phyloP scores from a whole-genome alignment of 2,329 filamentous ascomycete species.

The Ophiocordyceps camponoti-leonardi region DNA sequence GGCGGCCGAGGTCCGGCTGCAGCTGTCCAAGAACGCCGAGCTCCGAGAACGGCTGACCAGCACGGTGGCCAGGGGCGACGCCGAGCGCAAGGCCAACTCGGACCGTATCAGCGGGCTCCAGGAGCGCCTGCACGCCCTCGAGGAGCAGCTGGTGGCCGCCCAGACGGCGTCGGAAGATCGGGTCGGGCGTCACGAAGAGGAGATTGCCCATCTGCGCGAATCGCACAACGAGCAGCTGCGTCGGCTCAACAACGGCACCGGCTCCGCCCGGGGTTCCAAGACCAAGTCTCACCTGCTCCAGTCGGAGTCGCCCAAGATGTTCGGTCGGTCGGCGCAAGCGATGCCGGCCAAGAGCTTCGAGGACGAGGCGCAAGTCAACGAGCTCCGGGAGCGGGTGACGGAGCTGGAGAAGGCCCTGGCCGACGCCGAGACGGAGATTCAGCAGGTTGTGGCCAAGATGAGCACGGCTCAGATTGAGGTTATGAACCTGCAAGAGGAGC shows the following conservation, averaged over 20 bases:
- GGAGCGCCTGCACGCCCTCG: slow-evolving; percentile 58
- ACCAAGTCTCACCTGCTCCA: slow-evolving; percentile 17
- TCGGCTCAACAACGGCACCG: slow-evolving; percentile 41
- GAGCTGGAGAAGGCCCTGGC: slow-evolving; percentile 63
- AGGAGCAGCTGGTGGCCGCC: slow-evolving; percentile 67
- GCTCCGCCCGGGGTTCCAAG: slow-evolving; percentile 12
- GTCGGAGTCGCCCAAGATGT: slow-evolving; percentile 15
- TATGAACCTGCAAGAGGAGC: slow-evolving; percentile 57
- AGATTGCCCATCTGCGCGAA: slow-evolving; percentile 59
- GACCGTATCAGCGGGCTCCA: slow-evolving; percentile 74
- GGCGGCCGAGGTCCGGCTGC: slow-evolving; percentile 59
- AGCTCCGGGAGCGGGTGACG: slow-evolving; percentile 59
- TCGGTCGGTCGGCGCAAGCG: slow-evolving; percentile 20
- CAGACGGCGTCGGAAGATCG: slow-evolving; percentile 78
- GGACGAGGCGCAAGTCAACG: slow-evolving; percentile 57
- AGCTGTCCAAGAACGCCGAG: slow-evolving; percentile 60
- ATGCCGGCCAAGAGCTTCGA: slow-evolving; percentile 49
- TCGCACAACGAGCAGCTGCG: slow-evolving; percentile 61
- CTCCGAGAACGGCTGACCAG: slow-evolving; percentile 62
- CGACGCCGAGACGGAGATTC: slow-evolving; percentile 55
- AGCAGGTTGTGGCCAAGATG: slow-evolving; percentile 65
- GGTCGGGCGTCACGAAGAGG: slow-evolving; percentile 70
- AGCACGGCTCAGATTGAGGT: slow-evolving; percentile 72
- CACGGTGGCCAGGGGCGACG: slow-evolving; percentile 69
- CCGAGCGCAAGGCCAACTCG: slow-evolving; percentile 64